A percentile compares a stretch with the other conserved stretches of the same genome.
Evolutionary conservation across 495 filamentous ascomycete genomes (phyloP).

Genomic region (Lasiosphaeria ovina): DNA sequence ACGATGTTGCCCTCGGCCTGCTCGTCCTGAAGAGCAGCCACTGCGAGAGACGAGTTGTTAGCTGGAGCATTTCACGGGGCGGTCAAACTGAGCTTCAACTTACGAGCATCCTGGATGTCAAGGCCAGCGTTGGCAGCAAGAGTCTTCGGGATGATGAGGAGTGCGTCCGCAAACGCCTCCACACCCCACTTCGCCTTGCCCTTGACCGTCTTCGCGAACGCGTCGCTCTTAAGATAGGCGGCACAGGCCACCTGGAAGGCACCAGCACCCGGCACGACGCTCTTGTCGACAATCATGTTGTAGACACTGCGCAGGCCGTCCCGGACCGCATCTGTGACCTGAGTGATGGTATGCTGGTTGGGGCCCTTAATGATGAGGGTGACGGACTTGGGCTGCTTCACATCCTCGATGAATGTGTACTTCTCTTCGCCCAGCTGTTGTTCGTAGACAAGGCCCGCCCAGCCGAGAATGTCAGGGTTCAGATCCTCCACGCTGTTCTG

Average conservation of each 20-base stretch:
- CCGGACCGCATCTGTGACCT: slow-evolving; percentile 95
- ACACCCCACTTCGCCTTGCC: slow-evolving; percentile 97
- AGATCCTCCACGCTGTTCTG: slow-evolving; percentile 97
- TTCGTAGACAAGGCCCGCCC: slow-evolving; percentile 96
- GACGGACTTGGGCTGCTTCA: slow-evolving; percentile 98
- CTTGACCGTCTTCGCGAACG: slow-evolving; percentile 82
- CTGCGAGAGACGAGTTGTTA: slow-evolving; percentile 34
- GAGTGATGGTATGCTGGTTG: slow-evolving; percentile 91
- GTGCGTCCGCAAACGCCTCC: slow-evolving; percentile 87
- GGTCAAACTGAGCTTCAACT: slow-evolving; percentile 32
- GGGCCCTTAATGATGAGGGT: slow-evolving; percentile 97
- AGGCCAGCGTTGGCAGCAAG: slow-evolving; percentile 94
- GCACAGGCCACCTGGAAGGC: slow-evolving; percentile 96
- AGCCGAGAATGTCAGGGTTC: slow-evolving; percentile 83
- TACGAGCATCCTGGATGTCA: slow-evolving; percentile 90
- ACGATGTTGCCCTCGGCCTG: slow-evolving; percentile 77
- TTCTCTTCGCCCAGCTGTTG: slow-evolving; percentile 98
- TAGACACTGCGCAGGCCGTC: slow-evolving; percentile 93
- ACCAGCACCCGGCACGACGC: slow-evolving; percentile 90
- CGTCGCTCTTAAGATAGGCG: slow-evolving; percentile 79
- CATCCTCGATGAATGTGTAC: slow-evolving; percentile 97
- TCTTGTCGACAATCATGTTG: slow-evolving; percentile 97
- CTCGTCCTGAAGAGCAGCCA: slow-evolving; percentile 85
- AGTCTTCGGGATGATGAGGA: slow-evolving; percentile 94
- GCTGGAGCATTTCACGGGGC: slow-evolving; percentile 5